phyloP scores from a whole-genome alignment of 208 protist genomes.

The Lotmaria passim region DNA sequence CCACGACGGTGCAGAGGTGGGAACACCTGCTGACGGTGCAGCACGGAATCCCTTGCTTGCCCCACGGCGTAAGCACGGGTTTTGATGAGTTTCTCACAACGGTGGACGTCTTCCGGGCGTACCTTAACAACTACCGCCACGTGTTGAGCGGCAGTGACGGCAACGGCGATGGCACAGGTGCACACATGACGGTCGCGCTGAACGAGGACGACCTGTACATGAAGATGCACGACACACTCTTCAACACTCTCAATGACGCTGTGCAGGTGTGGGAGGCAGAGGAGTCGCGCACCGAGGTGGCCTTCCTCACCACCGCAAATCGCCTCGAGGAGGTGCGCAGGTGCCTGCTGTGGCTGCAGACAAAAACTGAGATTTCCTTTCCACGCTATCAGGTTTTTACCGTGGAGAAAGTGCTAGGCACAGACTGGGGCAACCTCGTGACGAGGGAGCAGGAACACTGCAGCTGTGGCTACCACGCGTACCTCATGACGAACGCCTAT shows the following conservation, averaged over 20 bases:
- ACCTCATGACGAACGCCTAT: constrained; percentile 24
- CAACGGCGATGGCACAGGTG: neutral
- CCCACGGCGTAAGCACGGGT: constrained; percentile 2
- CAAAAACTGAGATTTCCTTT: constrained; percentile 2
- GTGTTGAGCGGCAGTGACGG: neutral
- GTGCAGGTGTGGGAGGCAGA: constrained; percentile 12
- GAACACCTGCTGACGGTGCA: constrained; percentile 4
- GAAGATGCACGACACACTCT: constrained; percentile 13
- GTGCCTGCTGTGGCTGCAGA: constrained; percentile 26
- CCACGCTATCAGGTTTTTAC: constrained; percentile 37
- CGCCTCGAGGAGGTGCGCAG: constrained; percentile 22
- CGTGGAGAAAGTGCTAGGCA: constrained; percentile 2
- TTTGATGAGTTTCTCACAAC: constrained; percentile 17
- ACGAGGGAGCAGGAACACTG: neutral
- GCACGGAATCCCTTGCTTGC: constrained; percentile 16
- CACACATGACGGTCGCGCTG: constrained; percentile 4
- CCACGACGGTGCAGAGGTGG: constrained; percentile 12
- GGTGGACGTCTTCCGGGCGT: neutral
- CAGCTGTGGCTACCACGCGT: constrained; percentile 20
- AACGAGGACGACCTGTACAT: neutral
- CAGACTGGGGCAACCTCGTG: constrained; percentile 24
- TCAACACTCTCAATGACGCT: constrained; percentile 17
- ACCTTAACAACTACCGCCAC: constrained; percentile 16
- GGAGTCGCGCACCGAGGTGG: constrained; percentile 5
- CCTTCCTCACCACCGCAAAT: constrained; percentile 32